Conservation (phyloP, 805 yeast genomes). For the Metschnikowia henanensis region DNA sequence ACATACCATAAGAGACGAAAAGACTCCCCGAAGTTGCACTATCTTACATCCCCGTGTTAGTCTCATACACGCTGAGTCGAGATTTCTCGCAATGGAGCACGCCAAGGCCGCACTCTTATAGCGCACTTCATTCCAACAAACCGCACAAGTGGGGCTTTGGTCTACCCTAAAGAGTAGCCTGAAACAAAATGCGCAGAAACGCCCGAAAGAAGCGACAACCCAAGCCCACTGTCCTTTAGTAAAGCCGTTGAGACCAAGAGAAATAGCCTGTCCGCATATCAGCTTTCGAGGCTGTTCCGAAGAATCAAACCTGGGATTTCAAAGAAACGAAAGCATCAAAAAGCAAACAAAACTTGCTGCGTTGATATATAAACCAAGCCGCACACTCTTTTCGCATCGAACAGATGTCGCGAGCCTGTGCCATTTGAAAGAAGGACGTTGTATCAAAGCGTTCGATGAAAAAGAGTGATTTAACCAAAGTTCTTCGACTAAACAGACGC, state of each 20-base stretch:
- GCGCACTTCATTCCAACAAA: conserved; percentile 10
- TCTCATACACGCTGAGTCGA: not conserved
- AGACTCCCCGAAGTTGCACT: conserved; percentile 16
- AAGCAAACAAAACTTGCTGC: conserved; percentile 12
- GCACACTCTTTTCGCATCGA: conserved; percentile 4
- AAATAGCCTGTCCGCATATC: conserved; percentile 14
- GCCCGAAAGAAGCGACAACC: not conserved
- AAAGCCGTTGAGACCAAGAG: conserved; percentile 8
- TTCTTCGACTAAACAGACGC: not conserved
- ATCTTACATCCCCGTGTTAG: conserved; percentile 12
- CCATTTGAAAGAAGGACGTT: not conserved
- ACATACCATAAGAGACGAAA: conserved; percentile 10
- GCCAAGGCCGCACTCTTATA: conserved; percentile 1
- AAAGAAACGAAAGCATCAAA: conserved; percentile 17
- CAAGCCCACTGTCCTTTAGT: conserved; percentile 7
- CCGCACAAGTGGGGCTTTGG: conserved; percentile 16
- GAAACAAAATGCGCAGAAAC: not conserved
- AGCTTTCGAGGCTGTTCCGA: conserved; percentile 15
- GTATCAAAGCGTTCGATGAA: not conserved
- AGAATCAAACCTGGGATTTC: conserved; percentile 2
- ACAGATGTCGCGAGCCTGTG: not conserved
- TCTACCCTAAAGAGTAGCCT: conserved; percentile 17
- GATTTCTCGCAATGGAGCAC: not conserved
- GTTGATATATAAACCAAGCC: not conserved
- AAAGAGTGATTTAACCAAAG: conserved; percentile 2